Evolutionary conservation across 2,329 filamentous ascomycete genomes (phyloP).

Genomic region (Ascochyta viciae-villosae): DNA sequence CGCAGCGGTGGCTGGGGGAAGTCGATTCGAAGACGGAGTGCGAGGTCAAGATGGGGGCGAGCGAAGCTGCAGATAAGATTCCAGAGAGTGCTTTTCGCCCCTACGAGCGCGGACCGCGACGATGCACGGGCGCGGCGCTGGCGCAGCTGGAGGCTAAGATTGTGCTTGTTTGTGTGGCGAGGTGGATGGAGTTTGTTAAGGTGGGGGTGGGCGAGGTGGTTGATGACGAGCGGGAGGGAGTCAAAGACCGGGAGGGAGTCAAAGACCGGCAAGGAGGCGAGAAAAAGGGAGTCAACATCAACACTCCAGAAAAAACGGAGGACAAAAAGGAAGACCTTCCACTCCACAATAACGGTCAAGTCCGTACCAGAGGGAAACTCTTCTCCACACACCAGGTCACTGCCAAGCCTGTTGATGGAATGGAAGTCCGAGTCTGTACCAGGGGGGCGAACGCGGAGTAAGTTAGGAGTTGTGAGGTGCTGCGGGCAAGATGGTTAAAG

Average conservation of each 20-base stretch:
- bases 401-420: slow-evolving; percentile 24
- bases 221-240: slow-evolving; percentile 5
- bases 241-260: too few species aligned
- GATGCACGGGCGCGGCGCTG: slow-evolving; percentile 64
- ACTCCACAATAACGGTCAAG: too few species aligned
- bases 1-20: slow-evolving; percentile 26
- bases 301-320: too few species aligned
- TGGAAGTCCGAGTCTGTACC: slow-evolving; percentile 14
- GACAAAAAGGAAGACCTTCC: too few species aligned
- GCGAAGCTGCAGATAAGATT: slow-evolving; percentile 21
- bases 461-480: too few species aligned
- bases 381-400: slow-evolving; percentile 21
- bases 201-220: slow-evolving; percentile 33
- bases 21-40: neutral
- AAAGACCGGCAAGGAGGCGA: neutral
- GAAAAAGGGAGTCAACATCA: too few species aligned
- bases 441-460: neutral
- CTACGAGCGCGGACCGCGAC: slow-evolving; percentile 61
- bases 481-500: too few species aligned
- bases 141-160: slow-evolving; percentile 59
- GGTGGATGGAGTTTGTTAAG: slow-evolving; percentile 55
- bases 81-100: slow-evolving; percentile 58
- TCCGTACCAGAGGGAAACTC: slow-evolving; percentile 8
- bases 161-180: slow-evolving; percentile 57
- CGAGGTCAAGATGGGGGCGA: neutral